Evolutionary conservation across 345 rosid genomes (phyloP).

Genomic region (Microthlaspi erraticum): DNA sequence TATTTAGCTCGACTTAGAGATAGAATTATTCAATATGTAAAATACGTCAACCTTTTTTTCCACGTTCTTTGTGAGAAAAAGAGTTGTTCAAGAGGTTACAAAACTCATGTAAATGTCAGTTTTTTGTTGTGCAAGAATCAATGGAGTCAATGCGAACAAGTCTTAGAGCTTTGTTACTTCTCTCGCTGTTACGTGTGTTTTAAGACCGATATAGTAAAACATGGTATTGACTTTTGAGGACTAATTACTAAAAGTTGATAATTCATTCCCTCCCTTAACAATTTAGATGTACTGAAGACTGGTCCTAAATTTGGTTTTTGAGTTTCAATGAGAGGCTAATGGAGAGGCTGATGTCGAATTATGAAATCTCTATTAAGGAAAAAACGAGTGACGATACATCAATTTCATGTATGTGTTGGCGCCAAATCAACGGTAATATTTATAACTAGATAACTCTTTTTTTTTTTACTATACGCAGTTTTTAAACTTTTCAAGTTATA

Average conservation of each 20-base stretch:
- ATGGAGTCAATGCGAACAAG: neutral
- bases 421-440: no score
- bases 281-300: neutral
- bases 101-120: conserved; percentile 1
- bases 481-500: no score
- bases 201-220: neutral
- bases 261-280: neutral
- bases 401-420: no score
- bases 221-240: neutral
- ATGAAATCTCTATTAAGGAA: no score
- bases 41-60: neutral
- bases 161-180: neutral
- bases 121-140: neutral
- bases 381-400: no score
- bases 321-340: no score
- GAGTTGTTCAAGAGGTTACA: conserved; percentile 27
- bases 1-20: conserved; percentile 9
- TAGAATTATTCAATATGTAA: conserved; percentile 16
- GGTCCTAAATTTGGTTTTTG: no score
- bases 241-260: neutral
- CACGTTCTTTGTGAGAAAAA: conserved; percentile 24
- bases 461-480: no score
- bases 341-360: no score
- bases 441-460: no score
- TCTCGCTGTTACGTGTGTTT: neutral